Conservation (phyloP, 2,329 filamentous ascomycete species). For the Trichothecium sympodiale region DNA sequence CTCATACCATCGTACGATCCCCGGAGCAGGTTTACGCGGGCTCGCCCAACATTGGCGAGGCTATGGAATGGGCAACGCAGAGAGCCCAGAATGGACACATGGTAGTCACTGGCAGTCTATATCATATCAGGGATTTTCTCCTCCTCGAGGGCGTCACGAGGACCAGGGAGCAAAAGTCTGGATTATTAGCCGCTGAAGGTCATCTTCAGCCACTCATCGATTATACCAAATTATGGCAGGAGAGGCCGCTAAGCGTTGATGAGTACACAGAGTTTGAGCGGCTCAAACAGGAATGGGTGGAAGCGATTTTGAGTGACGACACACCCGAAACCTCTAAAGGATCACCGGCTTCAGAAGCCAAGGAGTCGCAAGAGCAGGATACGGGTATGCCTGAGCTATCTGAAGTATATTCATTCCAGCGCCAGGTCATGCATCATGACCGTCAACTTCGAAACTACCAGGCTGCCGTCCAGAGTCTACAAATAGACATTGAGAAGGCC, state of each 20-base stretch:
- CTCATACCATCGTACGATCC: slow-evolving; percentile 1
- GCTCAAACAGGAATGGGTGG: slow-evolving; percentile 1
- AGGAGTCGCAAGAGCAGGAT: too few species aligned
- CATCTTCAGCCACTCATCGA: slow-evolving; percentile 15
- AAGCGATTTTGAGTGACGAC: too few species aligned
- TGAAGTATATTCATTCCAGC: too few species aligned
- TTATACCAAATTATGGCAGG: slow-evolving; percentile 9
- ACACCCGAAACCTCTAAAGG: too few species aligned
- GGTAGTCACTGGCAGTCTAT: slow-evolving; percentile 29
- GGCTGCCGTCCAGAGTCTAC: too few species aligned
- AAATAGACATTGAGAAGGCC: too few species aligned
- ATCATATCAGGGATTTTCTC: slow-evolving; percentile 25
- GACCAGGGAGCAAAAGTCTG: slow-evolving; percentile 9
- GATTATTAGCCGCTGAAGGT: too few species aligned
- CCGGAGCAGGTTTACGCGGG: slow-evolving; percentile 19
- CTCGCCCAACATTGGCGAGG: slow-evolving; percentile 14
- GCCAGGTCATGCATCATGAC: too few species aligned
- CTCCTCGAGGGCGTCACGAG: slow-evolving; percentile 17
- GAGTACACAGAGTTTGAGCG: slow-evolving; percentile 3
- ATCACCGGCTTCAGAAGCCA: too few species aligned
- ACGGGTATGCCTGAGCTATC: too few species aligned
- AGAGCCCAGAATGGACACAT: slow-evolving; percentile 21
- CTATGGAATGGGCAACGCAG: slow-evolving; percentile 22
- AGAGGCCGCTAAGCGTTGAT: slow-evolving; percentile 1
- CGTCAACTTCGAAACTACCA: too few species aligned